Base-by-base conservation (phyloP, 2,329 filamentous ascomycete species). In the Botrytis fragariae region DNA sequence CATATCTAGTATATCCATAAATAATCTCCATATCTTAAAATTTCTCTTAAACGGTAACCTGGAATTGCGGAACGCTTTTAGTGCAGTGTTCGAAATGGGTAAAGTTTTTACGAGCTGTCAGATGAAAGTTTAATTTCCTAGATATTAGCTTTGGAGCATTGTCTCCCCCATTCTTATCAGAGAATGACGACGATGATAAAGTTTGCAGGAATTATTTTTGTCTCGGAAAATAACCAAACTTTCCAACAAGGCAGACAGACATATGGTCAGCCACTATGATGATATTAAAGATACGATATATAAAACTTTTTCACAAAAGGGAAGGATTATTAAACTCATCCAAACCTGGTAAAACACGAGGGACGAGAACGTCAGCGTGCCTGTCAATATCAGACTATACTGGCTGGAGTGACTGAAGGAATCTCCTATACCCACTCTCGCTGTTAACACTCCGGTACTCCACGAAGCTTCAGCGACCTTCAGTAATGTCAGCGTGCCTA, bases 161-260 rank as follows among this genome's bases (percentile, higher is more conserved):
- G 29, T 48, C 44, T 67, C 29, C 44, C 29, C 32, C 63, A 51
- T 67, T 39, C 32, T 51, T 22, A 37, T 37, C 42, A 5, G 29
- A 37, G 3, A 45, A 64, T 45, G 42, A 67, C 25, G 25, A 29
- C 45, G 64, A 39, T 20, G 29, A 67, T 14, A 48, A 37, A 35
- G 20, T 6, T 18, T 35, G 5, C 16, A 63, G 25, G 35, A n/a
- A 20, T 68, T 29, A 20, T 39, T 54, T 54, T 22, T 68, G 45
- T 68, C 45, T 57, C 48, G 45, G 64, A 39, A 68, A 22, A 14
- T 29, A 39, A 39, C 16, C 20, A 22, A 22, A 8, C 9, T 54
- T 22, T 57, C n/a, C 20, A 67, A 57, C 39, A 44, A 67, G 71
- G 62, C 63, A 72, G 71, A 72, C 63, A 72, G 54, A 72, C 42